These are phyloP conservation scores for Ottelia alismoides DNA, from an alignment of 106 monocot species.

Conservation along the genomic window DNA sequence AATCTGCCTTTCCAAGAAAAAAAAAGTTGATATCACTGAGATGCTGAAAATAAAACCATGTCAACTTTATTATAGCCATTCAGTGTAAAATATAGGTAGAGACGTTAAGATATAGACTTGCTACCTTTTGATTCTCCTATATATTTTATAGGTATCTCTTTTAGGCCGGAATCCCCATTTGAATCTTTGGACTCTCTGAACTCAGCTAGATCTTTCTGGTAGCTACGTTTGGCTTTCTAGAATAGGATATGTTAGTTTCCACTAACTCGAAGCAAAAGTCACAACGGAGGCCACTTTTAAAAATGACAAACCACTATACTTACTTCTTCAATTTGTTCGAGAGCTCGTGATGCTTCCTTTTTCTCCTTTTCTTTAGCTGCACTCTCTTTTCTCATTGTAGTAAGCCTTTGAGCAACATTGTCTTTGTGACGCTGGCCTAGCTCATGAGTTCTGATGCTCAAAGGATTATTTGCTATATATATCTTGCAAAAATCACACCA, in stretches of 20 bases:
- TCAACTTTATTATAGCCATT: no score
- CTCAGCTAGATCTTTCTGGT: conserved; percentile 75
- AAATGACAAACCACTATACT: neutral
- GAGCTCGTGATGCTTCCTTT: conserved; percentile 61
- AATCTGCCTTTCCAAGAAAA: no score
- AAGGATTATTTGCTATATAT: conserved; percentile 76
- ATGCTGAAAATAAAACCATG: no score
- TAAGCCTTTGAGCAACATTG: conserved; percentile 69
- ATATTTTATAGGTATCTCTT: conserved; percentile 2
- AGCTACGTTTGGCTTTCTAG: conserved; percentile 86
- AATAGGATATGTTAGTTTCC: neutral
- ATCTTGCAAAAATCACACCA: conserved; percentile 99
- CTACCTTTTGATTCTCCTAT: conserved; percentile 14
- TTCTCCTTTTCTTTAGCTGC: conserved; percentile 76
- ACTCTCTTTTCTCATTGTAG: conserved; percentile 79
- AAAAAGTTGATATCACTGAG: no score
- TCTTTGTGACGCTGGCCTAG: conserved; percentile 92
- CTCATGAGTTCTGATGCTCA: conserved; percentile 90
- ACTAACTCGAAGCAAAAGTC: neutral
- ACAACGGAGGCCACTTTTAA: neutral
- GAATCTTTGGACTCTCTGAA: conserved; percentile 32
- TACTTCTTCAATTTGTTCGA: conserved; percentile 90
- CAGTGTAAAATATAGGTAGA: neutral
- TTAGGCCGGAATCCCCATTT: neutral
- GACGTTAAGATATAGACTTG: no score